Base-by-base conservation (phyloP, 1,139 yeast species). In the Debaryomyces udenii region DNA sequence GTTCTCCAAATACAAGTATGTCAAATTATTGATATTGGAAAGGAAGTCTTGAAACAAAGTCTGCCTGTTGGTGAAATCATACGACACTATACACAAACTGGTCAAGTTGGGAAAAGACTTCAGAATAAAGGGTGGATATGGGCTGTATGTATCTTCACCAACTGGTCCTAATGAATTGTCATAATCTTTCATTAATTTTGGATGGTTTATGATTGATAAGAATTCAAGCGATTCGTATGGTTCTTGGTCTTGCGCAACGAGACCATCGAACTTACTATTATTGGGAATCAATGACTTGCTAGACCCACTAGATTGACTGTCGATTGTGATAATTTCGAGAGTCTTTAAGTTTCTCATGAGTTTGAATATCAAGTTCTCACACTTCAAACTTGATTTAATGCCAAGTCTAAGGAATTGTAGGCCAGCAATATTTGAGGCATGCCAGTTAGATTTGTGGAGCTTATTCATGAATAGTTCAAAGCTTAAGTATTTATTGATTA, bases 41-140 rank as follows among this genome's bases (percentile, higher is more conserved):
- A 70, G 44, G 36, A 69, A 66, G 2, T 53, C 51, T 3, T 73
- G 73, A 24, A 70, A 58, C 6, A 39, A 41, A 9, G 63, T 68
- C 14, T 63, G 55, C 22, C 47, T 45, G 40, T 61, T 58, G 3
- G 47, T 45, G 41, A 70, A 68, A 41, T 67, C 70, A 47, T 57
- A 68, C 9, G 66, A 62, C 1, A 57, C 64, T 2, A 70, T 41
- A 1, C 60, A 54, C 10, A 70, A 46, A 26, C 53, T 61, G 1
- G 51, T 55, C 20, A 70, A 51, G 14, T 52, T 50, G 1, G 64
- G 57, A 37, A 68, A 61, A 0, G 35, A 29, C 13, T 49, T 42
- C 4, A 46, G 38, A 16, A 65, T 38, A 31, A 58, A 61, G 1
- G 58, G 47, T 0, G 69, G 69, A 30, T 47, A 50, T 3, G 68